Base-by-base conservation (phyloP, 164 flowering plant species). In the Vitis rotundifolia region DNA sequence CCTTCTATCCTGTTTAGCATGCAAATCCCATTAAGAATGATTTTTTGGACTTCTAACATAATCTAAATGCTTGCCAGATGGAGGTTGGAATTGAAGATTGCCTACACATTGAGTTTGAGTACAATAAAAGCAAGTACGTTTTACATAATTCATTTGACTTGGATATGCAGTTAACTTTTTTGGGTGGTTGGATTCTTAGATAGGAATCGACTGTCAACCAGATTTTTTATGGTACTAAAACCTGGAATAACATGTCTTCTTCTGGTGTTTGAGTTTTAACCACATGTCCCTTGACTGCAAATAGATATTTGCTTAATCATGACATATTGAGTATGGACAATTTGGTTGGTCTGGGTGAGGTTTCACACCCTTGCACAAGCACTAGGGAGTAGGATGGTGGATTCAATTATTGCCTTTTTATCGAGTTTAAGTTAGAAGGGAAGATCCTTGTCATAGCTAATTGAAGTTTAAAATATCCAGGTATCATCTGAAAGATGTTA, bases 21-120 rank as follows among this genome's bases (percentile, higher is more conserved):
- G n/a, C 14, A 14, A 13, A 53, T 13, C 15, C 15, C 56, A 53
- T 53, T 14, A 53, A 53, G 49, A 53, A 29, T 61, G 59, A 48
- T 71, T 49, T 13, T 4, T 14, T 11, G 57, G 52, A 26, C 53
- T 56, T 64, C 53, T 12, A 53, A 54, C 61, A 26, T 31, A 28
- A 44, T 60, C 13, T 68, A 70, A 0, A 69, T 71, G 60, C 9
- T 18, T 73, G 60, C 75, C 86, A 93, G 98, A 93, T 93, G 98
- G 98, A 93, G 84, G 98, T 93, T 76, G 98, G 98, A 67, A 93
- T 93, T 75, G 98, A 93, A 76, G 98, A 93, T 72, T 93, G 98
- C 83, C 82, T 93, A 28, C 98, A 93, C 74, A 93, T 93, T 64
- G 98, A 93, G 83, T 93, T 93, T 67, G 97, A 93, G 80, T 93